Conservation (phyloP, 2,329 filamentous ascomycete species). For the Paracoccidioides brasiliensis region DNA sequence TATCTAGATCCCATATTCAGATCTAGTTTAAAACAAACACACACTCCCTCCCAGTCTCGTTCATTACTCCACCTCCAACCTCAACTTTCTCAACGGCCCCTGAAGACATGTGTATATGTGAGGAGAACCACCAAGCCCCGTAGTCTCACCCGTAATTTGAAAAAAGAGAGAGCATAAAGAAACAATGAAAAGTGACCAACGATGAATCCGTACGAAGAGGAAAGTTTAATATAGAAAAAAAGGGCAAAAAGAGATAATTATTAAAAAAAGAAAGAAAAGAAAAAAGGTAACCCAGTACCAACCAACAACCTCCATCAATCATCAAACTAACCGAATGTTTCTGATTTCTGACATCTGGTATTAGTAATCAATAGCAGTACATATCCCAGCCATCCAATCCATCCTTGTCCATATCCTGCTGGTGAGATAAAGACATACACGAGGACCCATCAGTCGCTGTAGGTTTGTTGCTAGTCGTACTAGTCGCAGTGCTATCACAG, state of each 20-base stretch:
- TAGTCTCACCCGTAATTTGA: no score
- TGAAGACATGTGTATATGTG: no score
- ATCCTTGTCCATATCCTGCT: background rate
- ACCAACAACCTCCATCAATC: background rate
- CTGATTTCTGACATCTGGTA: background rate
- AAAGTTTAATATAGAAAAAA: background rate
- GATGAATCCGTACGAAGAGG: no score
- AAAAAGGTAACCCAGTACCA: background rate
- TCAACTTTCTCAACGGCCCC: no score
- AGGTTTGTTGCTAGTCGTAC: background rate
- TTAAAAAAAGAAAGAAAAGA: background rate
- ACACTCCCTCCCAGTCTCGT: no score
- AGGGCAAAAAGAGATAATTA: background rate
- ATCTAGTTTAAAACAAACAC: no score
- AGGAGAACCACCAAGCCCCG: no score
- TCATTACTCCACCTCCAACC: no score
- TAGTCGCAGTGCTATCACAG: no score
- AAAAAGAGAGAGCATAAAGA: no score
- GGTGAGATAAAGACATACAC: background rate
- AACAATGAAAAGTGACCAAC: no score
- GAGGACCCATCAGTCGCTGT: background rate
- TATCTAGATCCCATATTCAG: no score
- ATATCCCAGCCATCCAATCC: slow-evolving; percentile 1
- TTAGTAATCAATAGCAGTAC: background rate
- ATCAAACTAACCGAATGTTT: background rate